Evolutionary conservation across 768 basidiomycete genomes (phyloP).

Genomic region (Suillus cothurnatus): DNA sequence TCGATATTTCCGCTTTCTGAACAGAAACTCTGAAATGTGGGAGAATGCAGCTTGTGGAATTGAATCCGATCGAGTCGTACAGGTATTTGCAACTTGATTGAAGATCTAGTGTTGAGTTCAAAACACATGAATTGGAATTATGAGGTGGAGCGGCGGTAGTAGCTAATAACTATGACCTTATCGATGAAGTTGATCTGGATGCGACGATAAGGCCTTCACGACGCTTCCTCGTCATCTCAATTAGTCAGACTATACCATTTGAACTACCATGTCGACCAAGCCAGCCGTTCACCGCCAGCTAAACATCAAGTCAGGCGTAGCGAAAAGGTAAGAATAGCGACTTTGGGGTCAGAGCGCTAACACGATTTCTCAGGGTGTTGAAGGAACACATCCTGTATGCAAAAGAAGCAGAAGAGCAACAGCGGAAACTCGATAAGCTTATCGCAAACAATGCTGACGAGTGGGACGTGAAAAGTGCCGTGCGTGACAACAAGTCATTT

Average conservation of each 20-base stretch:
- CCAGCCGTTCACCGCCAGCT: slow-evolving; percentile 60
- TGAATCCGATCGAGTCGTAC: not conserved
- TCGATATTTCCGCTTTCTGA: slow-evolving; percentile 5
- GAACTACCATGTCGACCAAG: slow-evolving; percentile 12
- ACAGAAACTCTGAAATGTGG: not conserved
- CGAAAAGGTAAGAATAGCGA: slow-evolving; percentile 6
- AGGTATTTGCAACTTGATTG: not conserved
- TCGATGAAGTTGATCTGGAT: slow-evolving; percentile 4
- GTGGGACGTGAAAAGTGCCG: slow-evolving; percentile 79
- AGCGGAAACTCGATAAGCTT: slow-evolving; percentile 62
- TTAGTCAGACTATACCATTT: not conserved
- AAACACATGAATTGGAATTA: not conserved
- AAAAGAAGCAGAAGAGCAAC: slow-evolving; percentile 62
- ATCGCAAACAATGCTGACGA: slow-evolving; percentile 62
- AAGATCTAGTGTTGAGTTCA: not conserved
- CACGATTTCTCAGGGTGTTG: slow-evolving; percentile 46
- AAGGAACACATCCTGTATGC: slow-evolving; percentile 72
- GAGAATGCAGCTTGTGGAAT: not conserved
- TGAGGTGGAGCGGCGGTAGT: not conserved
- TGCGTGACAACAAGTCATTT: slow-evolving; percentile 37
- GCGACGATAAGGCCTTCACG: not conserved
- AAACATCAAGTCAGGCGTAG: slow-evolving; percentile 69
- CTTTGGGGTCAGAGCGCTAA: slow-evolving; percentile 1
- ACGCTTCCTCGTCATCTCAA: not conserved
- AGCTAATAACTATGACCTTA: slow-evolving; percentile 1